Evolutionary conservation across 768 basidiomycete genomes (phyloP), one percentile per base, ranked within the genome.

Genomic region (Crucibulum laeve): DNA sequence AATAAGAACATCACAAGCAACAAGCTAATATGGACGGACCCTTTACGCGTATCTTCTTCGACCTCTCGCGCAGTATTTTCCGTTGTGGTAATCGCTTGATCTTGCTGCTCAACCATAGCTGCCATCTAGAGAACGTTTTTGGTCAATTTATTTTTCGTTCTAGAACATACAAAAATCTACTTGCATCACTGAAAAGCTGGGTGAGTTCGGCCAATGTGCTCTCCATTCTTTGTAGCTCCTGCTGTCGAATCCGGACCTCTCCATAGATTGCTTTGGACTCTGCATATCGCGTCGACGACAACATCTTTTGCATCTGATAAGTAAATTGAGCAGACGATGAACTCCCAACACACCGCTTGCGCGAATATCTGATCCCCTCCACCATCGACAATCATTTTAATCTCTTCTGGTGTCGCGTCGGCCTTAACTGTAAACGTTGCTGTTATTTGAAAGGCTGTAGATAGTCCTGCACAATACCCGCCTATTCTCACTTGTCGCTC

Each of bases 231-330:
- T 77, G 75, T 52, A 97, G 78, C 47, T 96, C 91, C 54, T 84
- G 76, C 58, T 94, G 91, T 25, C 93, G 77, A 45, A 87, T 81
- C 59, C 94, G 93, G 0, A 93, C 91, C 63, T 96, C 93, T 39
- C 80, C 76, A 61, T 85, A 91, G 0, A 88, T 92, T 34, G 77
- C 76, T 37, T 90, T 73, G 13, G 90, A 83, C 51, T 90, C 86
- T 24, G 83, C 88, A 60, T 90, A 91, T n/a, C 81, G 79, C 40
- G 78, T 81, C n/a, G 88, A 87, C 22, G 72, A 72, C 32, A 84
- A 75, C 34, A 93, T 69, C 89, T 91, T 48, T 6, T 25, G 32
- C 44, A 45, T 13, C 10, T 25, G 37, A 26, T 17, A 40, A 30
- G 19, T 45, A 44, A 34, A 33, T 38, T 3, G 23, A n/a, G 17